Conservation (phyloP, 1,139 yeast genomes). For the Candida frijolesensis region DNA sequence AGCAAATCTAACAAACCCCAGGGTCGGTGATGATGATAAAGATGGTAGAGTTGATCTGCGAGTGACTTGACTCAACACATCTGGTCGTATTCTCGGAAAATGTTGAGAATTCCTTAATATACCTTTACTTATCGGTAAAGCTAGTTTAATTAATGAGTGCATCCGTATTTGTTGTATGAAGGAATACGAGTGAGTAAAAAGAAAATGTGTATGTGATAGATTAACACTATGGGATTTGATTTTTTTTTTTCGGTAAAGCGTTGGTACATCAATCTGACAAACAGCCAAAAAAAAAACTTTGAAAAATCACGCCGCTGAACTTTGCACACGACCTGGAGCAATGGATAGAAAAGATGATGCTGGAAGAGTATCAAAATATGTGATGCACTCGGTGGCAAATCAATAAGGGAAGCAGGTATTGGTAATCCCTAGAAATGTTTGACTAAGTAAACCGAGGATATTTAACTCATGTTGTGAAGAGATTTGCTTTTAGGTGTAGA, state of each 20-base stretch:
- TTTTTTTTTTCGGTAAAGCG: not conserved
- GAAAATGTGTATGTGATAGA: not conserved
- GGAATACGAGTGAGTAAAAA: not conserved
- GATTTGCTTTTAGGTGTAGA: too few species aligned
- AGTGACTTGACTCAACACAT: not conserved
- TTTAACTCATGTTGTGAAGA: too few species aligned
- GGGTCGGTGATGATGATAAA: not conserved
- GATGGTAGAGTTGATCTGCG: not conserved
- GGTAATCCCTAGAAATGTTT: too few species aligned
- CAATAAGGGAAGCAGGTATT: too few species aligned
- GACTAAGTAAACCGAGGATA: too few species aligned
- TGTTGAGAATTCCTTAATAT: not conserved
- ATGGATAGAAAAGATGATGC: not conserved
- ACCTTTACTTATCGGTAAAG: conserved; percentile 7
- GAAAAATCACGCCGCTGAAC: conserved; percentile 2
- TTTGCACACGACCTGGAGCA: not conserved
- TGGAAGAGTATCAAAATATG: not conserved
- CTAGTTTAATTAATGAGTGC: conserved; percentile 2
- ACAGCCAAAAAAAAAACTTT: not conserved
- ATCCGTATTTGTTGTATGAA: not conserved
- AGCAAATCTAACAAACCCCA: conserved; percentile 8
- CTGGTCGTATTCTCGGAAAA: not conserved
- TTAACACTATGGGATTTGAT: not conserved
- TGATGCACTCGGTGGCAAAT: not conserved
- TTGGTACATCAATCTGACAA: not conserved